Evolutionary conservation across 2,329 filamentous ascomycete genomes (phyloP).

Genomic region (Plenodomus biglobosus): DNA sequence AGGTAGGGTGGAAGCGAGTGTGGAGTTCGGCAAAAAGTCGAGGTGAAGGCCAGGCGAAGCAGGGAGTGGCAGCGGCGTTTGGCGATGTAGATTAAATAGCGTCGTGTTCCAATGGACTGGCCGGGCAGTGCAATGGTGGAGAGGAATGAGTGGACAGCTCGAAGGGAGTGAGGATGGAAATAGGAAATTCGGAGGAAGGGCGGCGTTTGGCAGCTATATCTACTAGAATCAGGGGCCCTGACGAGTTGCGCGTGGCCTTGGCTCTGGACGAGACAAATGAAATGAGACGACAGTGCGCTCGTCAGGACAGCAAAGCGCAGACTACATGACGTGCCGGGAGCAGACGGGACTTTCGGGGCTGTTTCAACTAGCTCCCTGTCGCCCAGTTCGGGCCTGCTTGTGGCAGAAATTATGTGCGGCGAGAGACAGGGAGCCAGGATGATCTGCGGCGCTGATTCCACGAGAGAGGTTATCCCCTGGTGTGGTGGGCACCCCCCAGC

Average conservation of each 20-base stretch:
- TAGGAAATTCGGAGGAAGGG: slow-evolving; percentile 29
- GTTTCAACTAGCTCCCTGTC: slow-evolving; percentile 42
- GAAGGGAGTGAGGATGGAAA: slow-evolving; percentile 28
- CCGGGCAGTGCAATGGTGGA: slow-evolving; percentile 30
- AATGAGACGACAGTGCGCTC: slow-evolving; percentile 42
- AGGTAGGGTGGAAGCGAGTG: slow-evolving; percentile 11
- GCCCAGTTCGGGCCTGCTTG: slow-evolving; percentile 24
- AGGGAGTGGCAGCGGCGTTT: slow-evolving; percentile 10
- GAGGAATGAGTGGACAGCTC: slow-evolving; percentile 29
- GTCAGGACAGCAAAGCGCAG: slow-evolving; percentile 38
- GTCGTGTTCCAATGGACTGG: slow-evolving; percentile 34
- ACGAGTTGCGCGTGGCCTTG: slow-evolving; percentile 37
- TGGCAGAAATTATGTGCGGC: slow-evolving; percentile 29
- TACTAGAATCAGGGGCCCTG: slow-evolving; percentile 33
- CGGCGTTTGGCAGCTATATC: slow-evolving; percentile 37
- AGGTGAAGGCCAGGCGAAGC: slow-evolving; percentile 9
- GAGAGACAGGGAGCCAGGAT: slow-evolving; percentile 28
- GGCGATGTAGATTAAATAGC: slow-evolving; percentile 28
- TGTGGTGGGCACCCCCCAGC: slow-evolving; percentile 2
- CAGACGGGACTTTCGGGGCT: slow-evolving; percentile 43
- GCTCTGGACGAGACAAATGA: slow-evolving; percentile 44
- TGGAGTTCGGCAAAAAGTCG: slow-evolving; percentile 10
- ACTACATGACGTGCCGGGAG: slow-evolving; percentile 46
- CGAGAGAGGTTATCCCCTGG: slow-evolving; percentile 23
- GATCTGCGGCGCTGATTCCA: slow-evolving; percentile 34